phyloP scores from a whole-genome alignment of 108 stramenopile species.

The Aurantiochytrium sp. region DNA sequence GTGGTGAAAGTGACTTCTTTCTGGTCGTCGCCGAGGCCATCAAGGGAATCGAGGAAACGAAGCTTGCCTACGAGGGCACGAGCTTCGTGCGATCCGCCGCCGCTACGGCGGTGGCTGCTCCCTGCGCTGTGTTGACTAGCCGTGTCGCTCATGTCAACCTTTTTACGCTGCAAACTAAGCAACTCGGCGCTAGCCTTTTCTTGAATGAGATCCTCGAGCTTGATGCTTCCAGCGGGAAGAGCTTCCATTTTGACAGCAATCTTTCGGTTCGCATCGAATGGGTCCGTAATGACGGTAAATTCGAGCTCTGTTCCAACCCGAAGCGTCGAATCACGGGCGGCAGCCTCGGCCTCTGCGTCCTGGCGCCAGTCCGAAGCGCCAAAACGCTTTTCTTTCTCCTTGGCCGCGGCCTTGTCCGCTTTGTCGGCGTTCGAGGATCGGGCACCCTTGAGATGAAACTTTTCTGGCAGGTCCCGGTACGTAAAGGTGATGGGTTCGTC shows the following conservation, averaged over 20 bases:
- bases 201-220: background rate
- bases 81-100: background rate
- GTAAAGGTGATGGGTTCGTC: background rate
- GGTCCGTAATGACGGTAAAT: background rate
- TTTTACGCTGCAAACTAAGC: background rate
- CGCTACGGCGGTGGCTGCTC: background rate
- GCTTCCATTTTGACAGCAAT: background rate
- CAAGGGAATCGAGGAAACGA: background rate
- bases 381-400: background rate
- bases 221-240: background rate
- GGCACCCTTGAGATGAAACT: background rate
- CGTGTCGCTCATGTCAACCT: background rate
- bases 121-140: background rate
- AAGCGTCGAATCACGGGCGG: background rate
- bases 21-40: background rate
- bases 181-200: background rate
- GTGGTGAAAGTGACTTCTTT: background rate
- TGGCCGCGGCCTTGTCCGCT: background rate
- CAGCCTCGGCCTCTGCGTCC: background rate
- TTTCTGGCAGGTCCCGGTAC: background rate
- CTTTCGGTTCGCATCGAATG: background rate
- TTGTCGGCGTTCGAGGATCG: background rate
- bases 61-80: background rate
- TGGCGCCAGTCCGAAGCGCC: conserved; percentile 14
- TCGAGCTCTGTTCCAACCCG: background rate